Evolutionary conservation across 2,329 filamentous ascomycete species (phyloP), one percentile per base, ranked within the genome.

Genomic region (Didymella pomorum): DNA sequence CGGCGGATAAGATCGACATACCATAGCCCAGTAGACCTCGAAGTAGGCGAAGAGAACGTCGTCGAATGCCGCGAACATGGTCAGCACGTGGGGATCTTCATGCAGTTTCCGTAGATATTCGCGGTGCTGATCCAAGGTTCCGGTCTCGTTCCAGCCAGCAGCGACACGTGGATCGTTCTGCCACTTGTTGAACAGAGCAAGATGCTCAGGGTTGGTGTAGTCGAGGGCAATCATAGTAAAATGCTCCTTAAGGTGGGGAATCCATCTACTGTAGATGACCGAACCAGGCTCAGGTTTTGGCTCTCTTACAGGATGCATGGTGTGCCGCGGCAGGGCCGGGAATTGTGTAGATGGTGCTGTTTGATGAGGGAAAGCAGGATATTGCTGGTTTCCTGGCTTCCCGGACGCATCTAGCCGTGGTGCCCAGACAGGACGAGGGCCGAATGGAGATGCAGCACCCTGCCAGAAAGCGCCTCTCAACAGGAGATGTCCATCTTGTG

Each of bases 151-250:
- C 91, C 91, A 93, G 4, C 90, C 90, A 70, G 89, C 85, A 4
- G 89, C 89, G 29, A 94, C 91, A 49, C 91, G 88, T 51, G 90
- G 90, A 71, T 93, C 90, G 71, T 94, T 94, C 77, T 93, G 90
- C 91, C 91, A 94, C 56, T 82, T 82, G 76, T 93, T 87, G 80
- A 94, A 93, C 5, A 92, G 81, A 16, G 81, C 78, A 49, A 93
- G 78, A 76, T 94, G 90, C 67, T 85, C 81, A 1, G 79, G 71
- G 68, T 91, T 80, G 29, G 82, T 70, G 76, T 85, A 90, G 73
- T 93, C 88, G 1, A 94, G 82, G 11, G 86, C 87, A n/a, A 90
- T 82, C 81, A 93, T 89, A 60, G 88, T 91, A 74, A 93, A 93
- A 64, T 86, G 89, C 80, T 93, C 88, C 60, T 86, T 81, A 39